Evolutionary conservation across 2,329 filamentous ascomycete genomes (phyloP).

Genomic region (Phyllosticta citriasiana): DNA sequence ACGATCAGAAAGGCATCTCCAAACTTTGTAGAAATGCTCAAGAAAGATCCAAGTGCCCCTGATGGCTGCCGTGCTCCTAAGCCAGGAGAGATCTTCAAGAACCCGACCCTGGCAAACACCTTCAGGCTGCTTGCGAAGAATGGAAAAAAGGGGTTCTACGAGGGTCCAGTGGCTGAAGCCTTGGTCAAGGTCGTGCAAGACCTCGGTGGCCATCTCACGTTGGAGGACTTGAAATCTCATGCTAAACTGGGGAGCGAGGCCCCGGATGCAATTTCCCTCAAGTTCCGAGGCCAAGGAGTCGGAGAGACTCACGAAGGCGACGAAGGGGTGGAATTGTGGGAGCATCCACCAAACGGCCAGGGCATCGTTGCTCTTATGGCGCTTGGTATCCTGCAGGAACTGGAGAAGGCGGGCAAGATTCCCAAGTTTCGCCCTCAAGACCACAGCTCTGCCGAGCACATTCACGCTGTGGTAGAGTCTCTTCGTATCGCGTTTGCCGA

Average conservation of each 20-base stretch:
- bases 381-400: constrained; percentile 77
- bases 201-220: constrained; percentile 65
- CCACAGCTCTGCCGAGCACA: constrained; percentile 64
- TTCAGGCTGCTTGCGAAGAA: constrained; percentile 69
- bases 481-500: constrained; percentile 87
- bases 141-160: constrained; percentile 87
- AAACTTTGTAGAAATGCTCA: constrained; percentile 81
- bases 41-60: constrained; percentile 56
- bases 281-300: constrained; percentile 59
- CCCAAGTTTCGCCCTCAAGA: constrained; percentile 58
- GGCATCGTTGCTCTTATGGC: constrained; percentile 93
- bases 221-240: constrained; percentile 75
- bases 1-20: constrained; percentile 64
- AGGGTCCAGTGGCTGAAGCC: constrained; percentile 69
- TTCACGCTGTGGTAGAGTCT: constrained; percentile 81
- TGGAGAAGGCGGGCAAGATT: constrained; percentile 68
- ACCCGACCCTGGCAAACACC: constrained; percentile 68
- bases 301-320: constrained; percentile 36
- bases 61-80: constrained; percentile 65
- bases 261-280: constrained; percentile 76
- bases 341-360: constrained; percentile 93
- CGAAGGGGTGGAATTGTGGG: constrained; percentile 73
- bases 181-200: constrained; percentile 68
- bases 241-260: constrained; percentile 62
- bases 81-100: constrained; percentile 82